These are phyloP conservation scores for Dorcoceras hygrometricum DNA, from an alignment of 257 asterid species.

Conservation along the genomic window DNA sequence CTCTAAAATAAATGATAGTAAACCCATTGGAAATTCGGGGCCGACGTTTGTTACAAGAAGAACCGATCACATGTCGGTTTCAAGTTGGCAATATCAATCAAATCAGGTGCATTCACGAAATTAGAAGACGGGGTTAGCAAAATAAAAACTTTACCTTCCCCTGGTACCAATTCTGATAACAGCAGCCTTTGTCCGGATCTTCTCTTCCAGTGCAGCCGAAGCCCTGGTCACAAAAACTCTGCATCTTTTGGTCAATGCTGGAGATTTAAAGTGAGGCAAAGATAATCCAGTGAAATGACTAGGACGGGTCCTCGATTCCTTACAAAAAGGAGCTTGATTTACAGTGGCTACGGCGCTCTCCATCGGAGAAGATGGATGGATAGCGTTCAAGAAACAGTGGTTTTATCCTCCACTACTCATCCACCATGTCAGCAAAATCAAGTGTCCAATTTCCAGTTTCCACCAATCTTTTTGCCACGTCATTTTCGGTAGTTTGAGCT, in stretches of 20 bases:
- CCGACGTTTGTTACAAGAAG: too few species aligned
- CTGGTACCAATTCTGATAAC: slow-evolving; percentile 87
- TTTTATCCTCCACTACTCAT: background rate
- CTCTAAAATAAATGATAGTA: too few species aligned
- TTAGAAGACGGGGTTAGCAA: slow-evolving; percentile 4
- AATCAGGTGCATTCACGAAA: too few species aligned
- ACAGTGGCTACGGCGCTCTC: slow-evolving; percentile 42
- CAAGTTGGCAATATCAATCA: too few species aligned
- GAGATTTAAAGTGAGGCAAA: slow-evolving; percentile 32
- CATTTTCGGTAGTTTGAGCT: too few species aligned
- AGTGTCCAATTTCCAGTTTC: too few species aligned
- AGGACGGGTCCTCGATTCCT: background rate
- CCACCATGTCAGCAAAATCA: background rate
- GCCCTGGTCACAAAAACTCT: slow-evolving; percentile 38
- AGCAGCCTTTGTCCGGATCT: slow-evolving; percentile 57
- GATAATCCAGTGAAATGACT: too few species aligned
- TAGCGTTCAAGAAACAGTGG: slow-evolving; percentile 26
- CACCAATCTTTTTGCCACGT: too few species aligned
- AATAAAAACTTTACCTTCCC: slow-evolving; percentile 64
- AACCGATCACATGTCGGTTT: slow-evolving; percentile 11
- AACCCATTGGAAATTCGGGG: too few species aligned
- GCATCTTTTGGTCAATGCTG: slow-evolving; percentile 28
- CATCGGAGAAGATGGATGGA: slow-evolving; percentile 37
- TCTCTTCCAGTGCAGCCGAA: slow-evolving; percentile 63
- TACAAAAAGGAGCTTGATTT: slow-evolving; percentile 35